Evolutionary conservation across 2,329 filamentous ascomycete genomes (phyloP), one percentile per base, ranked within the genome.

Genomic region (Xylaria hypoxylon): DNA sequence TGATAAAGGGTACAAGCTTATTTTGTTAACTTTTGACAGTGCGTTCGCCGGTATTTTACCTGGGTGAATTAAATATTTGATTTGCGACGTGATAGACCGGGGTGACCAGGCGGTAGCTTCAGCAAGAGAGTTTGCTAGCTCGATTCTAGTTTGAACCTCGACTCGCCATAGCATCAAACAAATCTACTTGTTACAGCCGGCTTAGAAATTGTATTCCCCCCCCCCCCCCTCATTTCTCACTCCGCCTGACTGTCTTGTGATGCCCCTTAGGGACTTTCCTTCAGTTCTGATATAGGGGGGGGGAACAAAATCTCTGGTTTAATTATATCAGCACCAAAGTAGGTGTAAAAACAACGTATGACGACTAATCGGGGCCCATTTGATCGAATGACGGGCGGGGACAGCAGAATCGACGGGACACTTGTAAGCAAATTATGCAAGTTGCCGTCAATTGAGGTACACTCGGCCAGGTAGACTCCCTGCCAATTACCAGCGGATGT

Each of bases 401-500:
- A 69, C 73, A 72, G 74, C 70, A 64, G 72, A 73, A 67, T 78
- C 70, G 73, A 72, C 76, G 73, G 75, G 71, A 69, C 68, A 71
- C 72, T 72, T 68, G 71, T 75, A 75, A 74, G 74, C 75, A 72
- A 75, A 74, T 70, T 74, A 78, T 83, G 81, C 80, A 81, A 73
- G 71, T 72, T 79, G 67, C 81, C 81, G 81, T 74, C 71, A 67
- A 74, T 72, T 78, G 74, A 76, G 73, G 72, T 72, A 74, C 74
- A 70, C 71, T 74, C 72, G 74, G 70, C 77, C 72, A 79, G 75
- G 75, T 71, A 78, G 72, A 76, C 77, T 75, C 74, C 72, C 79
- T 77, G 74, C 75, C 76, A 79, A 79, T 79, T 79, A 79, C 77
- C 79, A 78, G 71, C 70, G 73, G 71, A 74, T 81, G 79, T 80